A percentile compares a stretch with the other conserved stretches of the same genome.
Evolutionary conservation across 192 early-diverging fungal genomes (phyloP).

Genomic region (Geranomyces variabilis): DNA sequence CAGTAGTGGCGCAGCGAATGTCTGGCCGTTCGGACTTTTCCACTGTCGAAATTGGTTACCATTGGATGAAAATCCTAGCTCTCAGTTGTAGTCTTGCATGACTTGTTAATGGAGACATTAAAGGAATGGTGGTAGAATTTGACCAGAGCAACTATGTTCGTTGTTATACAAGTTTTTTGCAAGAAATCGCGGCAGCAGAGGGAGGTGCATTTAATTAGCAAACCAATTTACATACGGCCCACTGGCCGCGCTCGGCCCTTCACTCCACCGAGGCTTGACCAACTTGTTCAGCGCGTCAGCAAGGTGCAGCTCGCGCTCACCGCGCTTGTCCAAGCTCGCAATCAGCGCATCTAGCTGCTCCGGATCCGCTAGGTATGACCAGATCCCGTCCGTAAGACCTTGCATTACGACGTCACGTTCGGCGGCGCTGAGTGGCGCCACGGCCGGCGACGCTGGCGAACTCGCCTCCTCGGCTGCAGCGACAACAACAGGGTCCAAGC

Average conservation of each 20-base stretch:
- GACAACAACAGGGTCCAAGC: slow-evolving; percentile 34
- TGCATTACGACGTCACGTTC: slow-evolving; percentile 48
- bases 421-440: slow-evolving; percentile 28
- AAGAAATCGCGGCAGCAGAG: too few relatives aligned
- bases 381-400: slow-evolving; percentile 55
- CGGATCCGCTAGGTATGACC: slow-evolving; percentile 18
- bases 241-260: neutral
- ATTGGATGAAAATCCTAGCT: too few relatives aligned
- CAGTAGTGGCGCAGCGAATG: too few relatives aligned
- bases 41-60: too few relatives aligned
- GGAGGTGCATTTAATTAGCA: neutral
- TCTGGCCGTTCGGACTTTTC: too few relatives aligned
- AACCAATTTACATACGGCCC: slow-evolving; percentile 8
- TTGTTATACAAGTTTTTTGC: too few relatives aligned
- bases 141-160: too few relatives aligned
- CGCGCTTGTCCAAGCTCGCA: slow-evolving; percentile 77
- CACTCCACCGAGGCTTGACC: slow-evolving; percentile 38
- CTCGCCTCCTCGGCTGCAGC: slow-evolving; percentile 15
- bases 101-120: too few relatives aligned
- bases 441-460: slow-evolving; percentile 9
- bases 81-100: too few relatives aligned
- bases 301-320: slow-evolving; percentile 72
- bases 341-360: slow-evolving; percentile 62
- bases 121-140: too few relatives aligned
- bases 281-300: slow-evolving; percentile 59